These are phyloP conservation scores for Ceratobasidium sp. DNA, from an alignment of 1,284 basidiomycete genomes.

Conservation along the genomic window DNA sequence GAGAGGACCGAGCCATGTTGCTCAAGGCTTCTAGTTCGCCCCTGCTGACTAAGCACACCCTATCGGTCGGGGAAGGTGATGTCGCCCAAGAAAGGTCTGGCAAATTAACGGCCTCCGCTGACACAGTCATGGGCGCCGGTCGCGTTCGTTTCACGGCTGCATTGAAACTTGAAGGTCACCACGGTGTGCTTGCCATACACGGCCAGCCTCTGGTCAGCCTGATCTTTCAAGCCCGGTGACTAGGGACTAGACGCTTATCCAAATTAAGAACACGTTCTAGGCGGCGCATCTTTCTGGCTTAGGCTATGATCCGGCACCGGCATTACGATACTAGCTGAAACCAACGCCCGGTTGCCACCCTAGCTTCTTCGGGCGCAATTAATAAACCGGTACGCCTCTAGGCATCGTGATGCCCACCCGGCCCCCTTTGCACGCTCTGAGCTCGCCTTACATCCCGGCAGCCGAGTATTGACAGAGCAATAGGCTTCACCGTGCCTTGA, in stretches of 20 bases:
- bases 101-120: conserved; percentile 1
- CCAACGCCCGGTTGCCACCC: not conserved
- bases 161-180: not conserved
- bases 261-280: not conserved
- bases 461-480: not conserved
- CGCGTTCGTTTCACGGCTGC: not conserved
- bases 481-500: not conserved
- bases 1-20: conserved; percentile 2
- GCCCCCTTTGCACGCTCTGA: not conserved
- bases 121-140: not conserved
- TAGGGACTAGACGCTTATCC: not conserved
- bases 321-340: not conserved
- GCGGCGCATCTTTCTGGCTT: conserved; percentile 5
- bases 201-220: not conserved
- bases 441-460: not conserved
- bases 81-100: conserved; percentile 1
- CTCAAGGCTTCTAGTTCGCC: conserved; percentile 14
- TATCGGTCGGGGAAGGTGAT: conserved; percentile 7
- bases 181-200: not conserved
- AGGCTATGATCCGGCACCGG: not conserved
- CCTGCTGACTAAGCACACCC: conserved; percentile 23
- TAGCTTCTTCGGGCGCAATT: not conserved
- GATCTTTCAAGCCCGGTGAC: not conserved
- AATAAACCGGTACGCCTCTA: not conserved
- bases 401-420: not conserved